These are phyloP conservation scores for Aspergillus pseudoviridinutans DNA, from an alignment of 2,329 filamentous ascomycete genomes.

Conservation along the genomic window DNA sequence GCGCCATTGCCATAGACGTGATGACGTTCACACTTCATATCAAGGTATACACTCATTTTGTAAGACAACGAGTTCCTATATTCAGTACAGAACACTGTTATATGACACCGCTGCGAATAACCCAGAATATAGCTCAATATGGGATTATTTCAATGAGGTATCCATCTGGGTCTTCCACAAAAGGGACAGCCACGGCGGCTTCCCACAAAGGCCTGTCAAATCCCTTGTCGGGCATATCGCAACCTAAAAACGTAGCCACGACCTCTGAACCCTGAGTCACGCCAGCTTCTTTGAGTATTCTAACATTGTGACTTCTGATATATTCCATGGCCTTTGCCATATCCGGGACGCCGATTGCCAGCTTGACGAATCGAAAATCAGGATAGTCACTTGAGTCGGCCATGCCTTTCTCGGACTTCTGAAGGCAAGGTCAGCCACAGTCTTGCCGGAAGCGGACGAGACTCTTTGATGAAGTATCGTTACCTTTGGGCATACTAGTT, in stretches of 20 bases:
- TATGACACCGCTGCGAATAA: not conserved
- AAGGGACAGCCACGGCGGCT: not conserved
- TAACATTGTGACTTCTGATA: no score
- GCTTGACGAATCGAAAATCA: no score
- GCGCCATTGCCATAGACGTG: no score
- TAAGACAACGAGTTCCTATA: not conserved
- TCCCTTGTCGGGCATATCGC: not conserved
- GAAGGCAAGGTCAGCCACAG: no score
- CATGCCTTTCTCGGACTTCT: no score
- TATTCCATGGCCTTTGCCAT: no score
- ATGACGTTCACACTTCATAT: no score
- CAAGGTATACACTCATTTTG: not conserved
- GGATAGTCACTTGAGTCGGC: no score
- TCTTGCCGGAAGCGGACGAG: no score
- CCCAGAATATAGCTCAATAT: slow-evolving; percentile 1
- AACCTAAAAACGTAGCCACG: not conserved
- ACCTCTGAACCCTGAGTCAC: not conserved
- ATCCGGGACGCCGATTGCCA: no score
- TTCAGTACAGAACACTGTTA: not conserved
- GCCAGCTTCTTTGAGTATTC: not conserved
- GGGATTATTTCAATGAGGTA: slow-evolving; percentile 1
- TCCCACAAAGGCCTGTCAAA: not conserved
- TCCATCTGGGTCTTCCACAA: slow-evolving; percentile 1
- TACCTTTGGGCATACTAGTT: no score
- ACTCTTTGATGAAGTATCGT: no score